phyloP scores from a whole-genome alignment of 2,329 filamentous ascomycete genomes.

The Fusarium newnesense region DNA sequence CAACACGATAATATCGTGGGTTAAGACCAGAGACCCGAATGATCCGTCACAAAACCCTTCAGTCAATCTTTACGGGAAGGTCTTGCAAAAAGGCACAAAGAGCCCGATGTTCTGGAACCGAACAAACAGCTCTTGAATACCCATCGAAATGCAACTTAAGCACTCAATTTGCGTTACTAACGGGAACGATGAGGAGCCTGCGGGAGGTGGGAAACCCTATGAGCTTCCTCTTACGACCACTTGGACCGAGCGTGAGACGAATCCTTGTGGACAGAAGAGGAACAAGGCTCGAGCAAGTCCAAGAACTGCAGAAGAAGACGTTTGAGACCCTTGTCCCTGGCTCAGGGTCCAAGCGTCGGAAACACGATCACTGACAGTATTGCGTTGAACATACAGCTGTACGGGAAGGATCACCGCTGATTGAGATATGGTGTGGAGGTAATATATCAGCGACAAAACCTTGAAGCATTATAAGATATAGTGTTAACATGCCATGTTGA shows the following conservation, averaged over 20 bases:
- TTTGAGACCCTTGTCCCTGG: constrained; percentile 22
- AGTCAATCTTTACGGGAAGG: constrained; percentile 10
- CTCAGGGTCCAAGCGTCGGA: background rate
- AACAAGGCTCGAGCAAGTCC: background rate
- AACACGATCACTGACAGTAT: constrained; percentile 22
- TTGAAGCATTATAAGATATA: background rate
- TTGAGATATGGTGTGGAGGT: background rate
- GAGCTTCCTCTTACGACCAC: constrained; percentile 37
- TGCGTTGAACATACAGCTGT: background rate
- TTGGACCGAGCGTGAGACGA: constrained; percentile 11
- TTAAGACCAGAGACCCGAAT: background rate
- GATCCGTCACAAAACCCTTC: constrained; percentile 9
- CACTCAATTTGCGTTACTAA: background rate
- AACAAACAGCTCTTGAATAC: background rate
- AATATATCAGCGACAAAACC: constrained; percentile 20
- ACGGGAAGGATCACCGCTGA: constrained; percentile 20
- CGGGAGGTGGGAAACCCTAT: constrained; percentile 11
- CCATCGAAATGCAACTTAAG: background rate
- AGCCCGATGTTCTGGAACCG: constrained; percentile 27
- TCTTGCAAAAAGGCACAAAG: constrained; percentile 17
- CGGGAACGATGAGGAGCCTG: background rate
- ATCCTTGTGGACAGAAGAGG: constrained; percentile 13
- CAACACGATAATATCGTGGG: background rate
- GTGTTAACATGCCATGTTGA: background rate
- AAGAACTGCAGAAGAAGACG: background rate